Percentiles rank a stretch among this genome's conserved stretches.
phyloP scores from a whole-genome alignment of 2,329 filamentous ascomycete genomes.

The Polychaeton citri region DNA sequence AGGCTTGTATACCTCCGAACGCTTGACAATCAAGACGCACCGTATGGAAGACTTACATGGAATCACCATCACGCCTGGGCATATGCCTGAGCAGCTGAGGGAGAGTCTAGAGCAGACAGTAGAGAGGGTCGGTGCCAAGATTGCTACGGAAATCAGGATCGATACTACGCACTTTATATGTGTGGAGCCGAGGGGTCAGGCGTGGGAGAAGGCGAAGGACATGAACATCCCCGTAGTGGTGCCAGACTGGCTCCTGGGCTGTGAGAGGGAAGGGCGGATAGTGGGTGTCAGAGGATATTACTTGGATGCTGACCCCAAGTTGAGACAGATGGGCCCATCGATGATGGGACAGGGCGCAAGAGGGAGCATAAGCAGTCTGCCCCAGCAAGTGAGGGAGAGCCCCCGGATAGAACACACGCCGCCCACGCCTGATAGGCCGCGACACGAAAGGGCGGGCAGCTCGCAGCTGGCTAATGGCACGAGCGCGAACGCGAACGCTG shows the following conservation, averaged over 20 bases:
- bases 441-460: conserved; percentile 4
- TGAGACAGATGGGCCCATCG: conserved; percentile 38
- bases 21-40: conserved; percentile 77
- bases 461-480: conserved; percentile 3
- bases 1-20: conserved; percentile 73
- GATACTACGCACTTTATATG: conserved; percentile 98
- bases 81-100: conserved; percentile 59
- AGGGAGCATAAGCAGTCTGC: conserved; percentile 14
- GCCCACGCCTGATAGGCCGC: conserved; percentile 34
- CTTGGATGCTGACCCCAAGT: conserved; percentile 65
- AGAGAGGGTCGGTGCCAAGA: conserved; percentile 80
- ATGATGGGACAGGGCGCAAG: conserved; percentile 15
- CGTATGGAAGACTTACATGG: conserved; percentile 97
- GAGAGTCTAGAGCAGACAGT: conserved; percentile 65
- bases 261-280: conserved; percentile 81
- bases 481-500: neutral
- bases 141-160: conserved; percentile 81
- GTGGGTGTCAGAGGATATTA: conserved; percentile 94
- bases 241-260: conserved; percentile 96
- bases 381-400: conserved; percentile 22
- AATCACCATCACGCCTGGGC: conserved; percentile 84
- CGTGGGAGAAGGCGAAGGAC: conserved; percentile 94
- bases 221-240: conserved; percentile 96
- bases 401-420: conserved; percentile 38
- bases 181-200: conserved; percentile 74